A percentile compares a stretch with the other conserved stretches of the same genome.
These are phyloP conservation scores for Lactarius evosmus DNA, from an alignment of 768 basidiomycete species.

Conservation along the genomic window DNA sequence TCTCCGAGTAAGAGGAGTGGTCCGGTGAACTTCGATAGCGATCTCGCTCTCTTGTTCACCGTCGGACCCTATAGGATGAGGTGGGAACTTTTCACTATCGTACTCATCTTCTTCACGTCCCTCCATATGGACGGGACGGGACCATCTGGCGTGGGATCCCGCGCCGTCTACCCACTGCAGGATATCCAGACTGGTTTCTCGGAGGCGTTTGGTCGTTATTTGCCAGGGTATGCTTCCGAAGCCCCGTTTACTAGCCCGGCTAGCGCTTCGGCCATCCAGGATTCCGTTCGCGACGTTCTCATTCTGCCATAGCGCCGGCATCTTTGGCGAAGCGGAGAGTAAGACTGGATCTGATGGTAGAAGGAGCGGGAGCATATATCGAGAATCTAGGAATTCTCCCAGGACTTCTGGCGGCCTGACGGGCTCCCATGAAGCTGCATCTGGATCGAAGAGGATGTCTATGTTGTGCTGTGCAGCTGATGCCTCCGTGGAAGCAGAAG, in stretches of 20 bases:
- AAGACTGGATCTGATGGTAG: constrained; percentile 80
- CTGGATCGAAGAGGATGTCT: constrained; percentile 78
- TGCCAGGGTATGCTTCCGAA: constrained; percentile 51
- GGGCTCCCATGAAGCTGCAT: constrained; percentile 74
- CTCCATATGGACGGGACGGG: constrained; percentile 39
- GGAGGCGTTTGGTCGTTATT: constrained; percentile 54
- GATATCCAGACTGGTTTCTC: constrained; percentile 56
- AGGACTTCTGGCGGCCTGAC: constrained; percentile 73
- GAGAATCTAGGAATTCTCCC: constrained; percentile 88
- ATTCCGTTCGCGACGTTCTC: constrained; percentile 32
- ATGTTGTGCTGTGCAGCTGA: constrained; percentile 53
- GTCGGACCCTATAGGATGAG: constrained; percentile 36
- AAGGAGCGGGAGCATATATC: constrained; percentile 86
- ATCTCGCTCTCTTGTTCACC: constrained; percentile 32
- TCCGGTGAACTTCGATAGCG: constrained; percentile 39
- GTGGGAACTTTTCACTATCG: constrained; percentile 33
- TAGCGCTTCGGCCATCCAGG: constrained; percentile 34
- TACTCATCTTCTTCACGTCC: constrained; percentile 41
- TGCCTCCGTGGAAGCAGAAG: constrained; percentile 33
- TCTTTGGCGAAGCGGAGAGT: constrained; percentile 65
- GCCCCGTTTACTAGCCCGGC: constrained; percentile 43
- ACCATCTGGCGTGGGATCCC: constrained; percentile 60
- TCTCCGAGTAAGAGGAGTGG: constrained; percentile 65
- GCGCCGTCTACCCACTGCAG: constrained; percentile 72
- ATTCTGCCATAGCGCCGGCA: constrained; percentile 38